phyloP scores from a whole-genome alignment of 257 asterid genomes.

The Lycium ferocissimum region DNA sequence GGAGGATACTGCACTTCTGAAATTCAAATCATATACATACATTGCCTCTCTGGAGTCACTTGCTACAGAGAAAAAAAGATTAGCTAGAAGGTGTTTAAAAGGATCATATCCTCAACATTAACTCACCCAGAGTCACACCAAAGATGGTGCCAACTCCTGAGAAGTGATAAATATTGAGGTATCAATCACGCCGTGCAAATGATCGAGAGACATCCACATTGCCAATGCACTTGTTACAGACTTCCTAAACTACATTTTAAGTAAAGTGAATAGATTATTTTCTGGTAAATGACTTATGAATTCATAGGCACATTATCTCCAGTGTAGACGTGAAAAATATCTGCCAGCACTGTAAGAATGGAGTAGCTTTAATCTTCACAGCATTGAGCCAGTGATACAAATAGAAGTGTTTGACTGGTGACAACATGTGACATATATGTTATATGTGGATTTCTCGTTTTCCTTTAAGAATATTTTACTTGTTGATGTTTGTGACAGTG shows the following conservation, averaged over 20 bases:
- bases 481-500: too few species aligned
- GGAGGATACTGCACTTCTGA: not conserved
- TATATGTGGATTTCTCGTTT: too few species aligned
- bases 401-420: not conserved
- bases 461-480: too few species aligned
- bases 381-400: not conserved
- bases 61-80: not conserved
- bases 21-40: not conserved
- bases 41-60: not conserved
- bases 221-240: not conserved
- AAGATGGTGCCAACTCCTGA: not conserved
- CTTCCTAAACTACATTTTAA: not conserved
- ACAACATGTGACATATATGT: not conserved
- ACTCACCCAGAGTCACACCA: not conserved
- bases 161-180: not conserved
- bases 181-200: not conserved
- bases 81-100: not conserved
- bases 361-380: conserved; percentile 5
- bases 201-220: not conserved
- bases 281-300: not conserved
- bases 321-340: not conserved
- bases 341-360: not conserved
- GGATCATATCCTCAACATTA: conserved; percentile 15
- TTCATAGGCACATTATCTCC: not conserved
- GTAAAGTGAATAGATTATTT: not conserved